phyloP scores from a whole-genome alignment of 306 rosid genomes.

The Pterocarpus macrocarpus region DNA sequence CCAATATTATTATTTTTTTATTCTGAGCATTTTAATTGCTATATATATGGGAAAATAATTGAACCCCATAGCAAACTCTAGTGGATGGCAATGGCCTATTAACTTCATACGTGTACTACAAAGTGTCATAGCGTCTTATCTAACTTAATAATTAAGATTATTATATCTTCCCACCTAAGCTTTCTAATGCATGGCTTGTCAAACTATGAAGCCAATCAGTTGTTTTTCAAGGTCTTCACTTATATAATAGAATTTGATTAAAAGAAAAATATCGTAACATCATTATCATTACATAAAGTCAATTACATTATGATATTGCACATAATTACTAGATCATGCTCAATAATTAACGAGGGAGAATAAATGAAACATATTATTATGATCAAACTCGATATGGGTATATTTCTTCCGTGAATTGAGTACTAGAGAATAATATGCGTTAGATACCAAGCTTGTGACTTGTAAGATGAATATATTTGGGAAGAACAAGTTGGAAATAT shows the following conservation, averaged over 20 bases:
- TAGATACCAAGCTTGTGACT: conserved; percentile 54
- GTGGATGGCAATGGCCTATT: conserved; percentile 20
- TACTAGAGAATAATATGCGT: not conserved
- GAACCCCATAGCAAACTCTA: conserved; percentile 27
- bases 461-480: conserved; percentile 37
- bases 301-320: conserved; percentile 22
- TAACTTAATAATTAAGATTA: conserved; percentile 37
- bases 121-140: conserved; percentile 44
- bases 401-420: conserved; percentile 25
- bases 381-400: not conserved
- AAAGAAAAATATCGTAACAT: not conserved
- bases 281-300: conserved; percentile 25
- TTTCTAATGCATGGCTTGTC: conserved; percentile 40
- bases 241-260: not conserved
- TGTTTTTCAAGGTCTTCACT: conserved; percentile 27
- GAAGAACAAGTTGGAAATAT: conserved; percentile 30
- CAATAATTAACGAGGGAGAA: not conserved
- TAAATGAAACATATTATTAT: not conserved
- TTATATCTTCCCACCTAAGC: conserved; percentile 44
- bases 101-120: conserved; percentile 44
- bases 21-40: not conserved
- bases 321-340: conserved; percentile 25
- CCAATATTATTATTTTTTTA: not conserved
- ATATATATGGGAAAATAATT: conserved; percentile 46
- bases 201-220: conserved; percentile 33